Base-by-base conservation (phyloP, 805 yeast species). In the Candida incommunis region DNA sequence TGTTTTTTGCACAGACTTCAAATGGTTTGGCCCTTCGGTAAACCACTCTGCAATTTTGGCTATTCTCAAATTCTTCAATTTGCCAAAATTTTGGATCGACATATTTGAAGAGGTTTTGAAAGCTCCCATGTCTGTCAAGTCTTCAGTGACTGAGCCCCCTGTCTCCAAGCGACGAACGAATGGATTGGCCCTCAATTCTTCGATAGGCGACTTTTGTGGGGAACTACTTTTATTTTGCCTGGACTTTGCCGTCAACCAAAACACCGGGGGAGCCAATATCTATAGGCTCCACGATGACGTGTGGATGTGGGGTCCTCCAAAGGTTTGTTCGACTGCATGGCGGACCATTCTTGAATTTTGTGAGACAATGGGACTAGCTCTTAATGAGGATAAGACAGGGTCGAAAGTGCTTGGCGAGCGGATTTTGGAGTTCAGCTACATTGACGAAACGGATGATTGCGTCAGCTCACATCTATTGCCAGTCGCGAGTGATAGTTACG, bases 11-110 rank as follows among this genome's bases (percentile, higher is more conserved):
- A 23, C 31, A 11, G 45, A 43, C 40, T 43, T 43, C 42, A 37
- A 43, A n/a, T 43, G 45, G 45, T 43, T 43, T 43, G 45, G 45
- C 3, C 45, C 45, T 16, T 43, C 45, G 20, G 22, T 37, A 21
- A 23, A 29, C 20, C 45, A 43, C 29, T 22, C 18, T 3, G 25
- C 42, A 18, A 35, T 43, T 9, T 20, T 35, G 20, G 23, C 41
- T 13, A 35, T 22, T 2, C 34, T 35, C 4, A 15, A 35, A 21
- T 43, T 24, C 22, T 43, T 43, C 37, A 37, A 41, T 2, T 41
- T 43, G 15, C 22, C 29, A 9, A 34, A 43, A 4, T 23, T 35
- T 22, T 43, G 45, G 45, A 20, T 29, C 15, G 18, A 23, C 11
- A 18, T 22, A 15, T 43, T 43, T 25, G 9, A 15, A 11, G 25